phyloP scores from a whole-genome alignment of 1,284 basidiomycete genomes.

The Papiliotrema flavescens region DNA sequence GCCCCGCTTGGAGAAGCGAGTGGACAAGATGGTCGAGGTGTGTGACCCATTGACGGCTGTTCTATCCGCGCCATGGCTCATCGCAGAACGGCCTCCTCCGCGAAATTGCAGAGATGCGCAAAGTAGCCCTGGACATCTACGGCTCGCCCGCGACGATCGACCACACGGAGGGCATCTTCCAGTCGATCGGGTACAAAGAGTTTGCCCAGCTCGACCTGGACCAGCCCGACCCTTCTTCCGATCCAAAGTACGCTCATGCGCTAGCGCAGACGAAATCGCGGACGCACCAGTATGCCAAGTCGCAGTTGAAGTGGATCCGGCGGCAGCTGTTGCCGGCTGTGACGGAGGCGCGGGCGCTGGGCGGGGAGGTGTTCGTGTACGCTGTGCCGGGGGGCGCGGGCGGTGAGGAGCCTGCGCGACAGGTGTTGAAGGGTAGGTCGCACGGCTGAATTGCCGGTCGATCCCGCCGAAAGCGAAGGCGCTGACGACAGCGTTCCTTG shows the following conservation, averaged over 20 bases:
- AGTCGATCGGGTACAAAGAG: conserved; percentile 93
- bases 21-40: conserved; percentile 87
- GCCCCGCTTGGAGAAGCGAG: conserved; percentile 68
- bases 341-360: conserved; percentile 52
- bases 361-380: conserved; percentile 45
- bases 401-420: conserved; percentile 59
- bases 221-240: conserved; percentile 12
- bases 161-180: conserved; percentile 71
- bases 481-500: conserved; percentile 59
- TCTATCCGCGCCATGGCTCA: neutral
- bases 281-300: conserved; percentile 87
- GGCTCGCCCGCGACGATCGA: conserved; percentile 32
- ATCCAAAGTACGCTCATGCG: conserved; percentile 55
- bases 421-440: conserved; percentile 55
- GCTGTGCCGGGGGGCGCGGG: conserved; percentile 55
- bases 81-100: conserved; percentile 70
- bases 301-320: conserved; percentile 87
- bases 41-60: conserved; percentile 8
- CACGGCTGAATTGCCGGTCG: too few species aligned
- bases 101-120: conserved; percentile 64
- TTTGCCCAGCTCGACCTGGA: conserved; percentile 58
- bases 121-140: conserved; percentile 44
- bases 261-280: conserved; percentile 77
- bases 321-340: conserved; percentile 83
- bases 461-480: too few species aligned